Percentiles rank a stretch among this genome's conserved stretches.
Evolutionary conservation across 2,329 filamentous ascomycete genomes (phyloP).

Genomic region (Claviceps maximensis): DNA sequence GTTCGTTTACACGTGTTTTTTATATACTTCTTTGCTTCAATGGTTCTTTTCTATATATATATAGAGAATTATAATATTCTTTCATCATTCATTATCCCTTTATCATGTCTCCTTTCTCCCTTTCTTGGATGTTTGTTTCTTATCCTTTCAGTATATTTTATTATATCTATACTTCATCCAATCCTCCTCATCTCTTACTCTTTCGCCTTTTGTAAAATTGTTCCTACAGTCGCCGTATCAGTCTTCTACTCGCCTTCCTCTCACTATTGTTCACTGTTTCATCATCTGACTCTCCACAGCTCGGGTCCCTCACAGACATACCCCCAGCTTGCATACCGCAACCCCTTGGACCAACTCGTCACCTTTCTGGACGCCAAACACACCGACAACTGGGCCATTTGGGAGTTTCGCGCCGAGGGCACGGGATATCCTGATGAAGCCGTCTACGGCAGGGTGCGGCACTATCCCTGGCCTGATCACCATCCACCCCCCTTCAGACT

Average conservation of each 20-base stretch:
- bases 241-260: too few relatives aligned
- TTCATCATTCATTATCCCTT: background rate
- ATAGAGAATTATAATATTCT: too few relatives aligned
- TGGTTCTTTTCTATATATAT: too few relatives aligned
- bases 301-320: conserved; percentile 85
- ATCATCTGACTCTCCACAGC: conserved; percentile 28
- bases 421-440: conserved; percentile 88
- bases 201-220: too few relatives aligned
- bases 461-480: conserved; percentile 95
- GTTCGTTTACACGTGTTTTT: too few relatives aligned
- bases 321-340: conserved; percentile 84
- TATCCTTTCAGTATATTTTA: too few relatives aligned
- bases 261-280: too few relatives aligned
- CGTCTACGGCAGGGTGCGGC: conserved; percentile 72
- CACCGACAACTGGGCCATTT: conserved; percentile 77
- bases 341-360: conserved; percentile 77
- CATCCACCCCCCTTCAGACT: conserved; percentile 88
- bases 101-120: background rate
- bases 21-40: too few relatives aligned
- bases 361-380: conserved; percentile 80
- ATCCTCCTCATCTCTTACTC: too few relatives aligned
- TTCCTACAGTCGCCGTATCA: too few relatives aligned
- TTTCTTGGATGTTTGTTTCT: too few relatives aligned
- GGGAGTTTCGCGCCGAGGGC: conserved; percentile 94
- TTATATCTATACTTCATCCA: too few relatives aligned